Base-by-base conservation (phyloP, 1,284 basidiomycete genomes). In the Ceraceosorus bombacis region DNA sequence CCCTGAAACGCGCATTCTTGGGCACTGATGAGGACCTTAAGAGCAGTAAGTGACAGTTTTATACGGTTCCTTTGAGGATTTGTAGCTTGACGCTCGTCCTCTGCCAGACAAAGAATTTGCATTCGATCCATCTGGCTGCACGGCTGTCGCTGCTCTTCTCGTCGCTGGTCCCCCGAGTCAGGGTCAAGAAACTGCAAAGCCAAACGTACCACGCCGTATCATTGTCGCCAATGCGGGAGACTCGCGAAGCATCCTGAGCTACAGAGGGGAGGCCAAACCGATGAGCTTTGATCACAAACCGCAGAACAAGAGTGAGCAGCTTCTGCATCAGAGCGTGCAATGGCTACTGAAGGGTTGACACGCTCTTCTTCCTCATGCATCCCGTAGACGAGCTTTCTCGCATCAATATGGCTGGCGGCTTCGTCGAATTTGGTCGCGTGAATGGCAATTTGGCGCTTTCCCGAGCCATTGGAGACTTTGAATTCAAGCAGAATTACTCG, bases 281-380 rank as follows among this genome's bases (percentile, higher is more conserved):
- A 81, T 99, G 71, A 96, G 92, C 72, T 87, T 84, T 70, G 95
- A 99, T 78, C 95, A 99, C 80, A 99, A 99, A 79, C 95, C 95
- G 1, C 86, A 86, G 52, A 91, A 89, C 75, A 85, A 87, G 69
- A 81, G 89, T 89, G 61, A 69, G 86, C 79, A 5, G 37, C 37
- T 27, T 17, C 51, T 52, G 10, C 10, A 10, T 12, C 37, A 52
- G 12, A 27, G 13, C 37, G 15, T 2, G 51, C 10, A 10, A 52
- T 27, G 15, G 13, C 10, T 2, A 3, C 36, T 17, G n/a, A 52
- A 46, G 2, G 27, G 2, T 17, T 52, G 27, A 17, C 51, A 13
- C 17, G 27, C 51, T 17, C 51, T 10, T 52, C 39, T 36, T 10
- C 39, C 51, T 15, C 39, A 36, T 9, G 13, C 51, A 12, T 41